phyloP scores from a whole-genome alignment of 2,329 filamentous ascomycete genomes.

The Colletotrichum acutatum region DNA sequence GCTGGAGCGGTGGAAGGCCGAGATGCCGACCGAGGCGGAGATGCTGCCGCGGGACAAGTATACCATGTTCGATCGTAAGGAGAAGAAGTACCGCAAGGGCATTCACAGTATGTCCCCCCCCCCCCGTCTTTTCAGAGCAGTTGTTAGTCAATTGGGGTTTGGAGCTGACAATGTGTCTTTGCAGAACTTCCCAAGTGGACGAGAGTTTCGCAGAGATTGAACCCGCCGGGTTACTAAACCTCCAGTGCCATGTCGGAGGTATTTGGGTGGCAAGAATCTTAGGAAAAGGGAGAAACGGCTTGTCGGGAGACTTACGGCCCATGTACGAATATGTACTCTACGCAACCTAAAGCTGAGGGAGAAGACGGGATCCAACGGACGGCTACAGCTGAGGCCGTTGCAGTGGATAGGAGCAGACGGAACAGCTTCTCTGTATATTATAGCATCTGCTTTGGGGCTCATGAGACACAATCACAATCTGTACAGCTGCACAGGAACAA shows the following conservation, averaged over 20 bases:
- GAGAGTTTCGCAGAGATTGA: conserved; percentile 90
- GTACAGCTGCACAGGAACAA: neutral
- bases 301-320: neutral
- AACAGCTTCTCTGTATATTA: conserved; percentile 25
- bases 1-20: conserved; percentile 89
- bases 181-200: conserved; percentile 92
- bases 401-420: neutral
- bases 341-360: neutral
- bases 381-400: neutral
- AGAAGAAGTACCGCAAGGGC: conserved; percentile 94
- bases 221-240: conserved; percentile 89
- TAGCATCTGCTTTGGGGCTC: conserved; percentile 2
- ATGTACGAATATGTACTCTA: conserved; percentile 17
- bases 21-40: conserved; percentile 96
- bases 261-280: neutral
- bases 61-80: conserved; percentile 96
- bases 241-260: neutral
- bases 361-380: neutral
- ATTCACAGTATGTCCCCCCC: conserved; percentile 85
- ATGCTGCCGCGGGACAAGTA: conserved; percentile 99
- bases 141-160: neutral
- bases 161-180: conserved; percentile 29
- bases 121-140: neutral
- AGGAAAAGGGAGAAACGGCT: neutral
- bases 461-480: neutral